These are phyloP conservation scores for Dactylellina cionopaga DNA, from an alignment of 2,329 filamentous ascomycete genomes.

Conservation along the genomic window DNA sequence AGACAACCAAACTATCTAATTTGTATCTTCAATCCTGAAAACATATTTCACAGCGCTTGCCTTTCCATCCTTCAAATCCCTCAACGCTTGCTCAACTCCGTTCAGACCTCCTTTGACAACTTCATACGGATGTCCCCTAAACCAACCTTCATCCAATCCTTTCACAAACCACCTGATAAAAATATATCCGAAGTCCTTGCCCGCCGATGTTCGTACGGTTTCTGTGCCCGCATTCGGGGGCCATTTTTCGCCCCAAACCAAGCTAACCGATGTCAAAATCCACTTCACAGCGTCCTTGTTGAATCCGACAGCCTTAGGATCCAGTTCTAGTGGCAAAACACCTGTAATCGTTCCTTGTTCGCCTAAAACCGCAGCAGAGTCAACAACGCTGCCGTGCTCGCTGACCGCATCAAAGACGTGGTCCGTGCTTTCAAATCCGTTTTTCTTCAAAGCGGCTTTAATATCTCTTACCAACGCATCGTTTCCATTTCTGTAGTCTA, in stretches of 20 bases:
- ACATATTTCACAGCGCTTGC: constrained; percentile 65
- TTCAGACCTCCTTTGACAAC: constrained; percentile 62
- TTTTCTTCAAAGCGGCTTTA: constrained; percentile 62
- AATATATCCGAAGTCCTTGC: constrained; percentile 62
- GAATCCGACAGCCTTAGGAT: constrained; percentile 55
- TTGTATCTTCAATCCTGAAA: constrained; percentile 60
- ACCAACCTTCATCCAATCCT: constrained; percentile 62
- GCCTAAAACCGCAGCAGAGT: constrained; percentile 63
- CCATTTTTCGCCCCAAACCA: constrained; percentile 56
- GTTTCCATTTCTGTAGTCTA: constrained; percentile 69
- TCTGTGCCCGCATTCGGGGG: not conserved
- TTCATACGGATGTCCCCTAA: constrained; percentile 63
- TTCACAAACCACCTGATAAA: constrained; percentile 61
- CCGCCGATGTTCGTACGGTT: not conserved
- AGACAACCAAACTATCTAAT: no score
- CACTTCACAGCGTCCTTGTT: no score
- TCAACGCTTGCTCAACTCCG: constrained; percentile 63
- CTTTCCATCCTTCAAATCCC: constrained; percentile 62
- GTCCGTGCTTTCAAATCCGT: constrained; percentile 60
- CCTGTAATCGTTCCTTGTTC: constrained; percentile 60
- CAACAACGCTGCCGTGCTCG: constrained; percentile 65
- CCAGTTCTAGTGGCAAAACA: constrained; percentile 57
- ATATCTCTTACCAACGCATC: constrained; percentile 66
- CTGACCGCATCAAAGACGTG: constrained; percentile 70
- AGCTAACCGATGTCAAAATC: no score